These are phyloP conservation scores for Panaeolus cyanescens DNA, from an alignment of 768 basidiomycete species.

Conservation along the genomic window DNA sequence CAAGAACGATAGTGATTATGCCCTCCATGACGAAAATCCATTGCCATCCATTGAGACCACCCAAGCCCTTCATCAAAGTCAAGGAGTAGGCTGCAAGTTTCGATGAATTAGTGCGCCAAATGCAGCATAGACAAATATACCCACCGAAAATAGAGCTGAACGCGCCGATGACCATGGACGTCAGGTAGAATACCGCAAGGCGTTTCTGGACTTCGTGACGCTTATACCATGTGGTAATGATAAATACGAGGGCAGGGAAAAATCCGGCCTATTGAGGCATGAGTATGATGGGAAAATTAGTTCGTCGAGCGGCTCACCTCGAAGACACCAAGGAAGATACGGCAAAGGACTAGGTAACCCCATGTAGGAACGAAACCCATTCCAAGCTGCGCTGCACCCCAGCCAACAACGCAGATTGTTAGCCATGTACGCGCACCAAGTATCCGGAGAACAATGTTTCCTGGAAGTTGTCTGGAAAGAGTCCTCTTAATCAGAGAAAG, in stretches of 20 bases:
- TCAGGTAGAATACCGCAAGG: conserved; percentile 21
- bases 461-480: conserved; percentile 29
- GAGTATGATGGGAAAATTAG: not conserved
- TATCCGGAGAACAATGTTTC: conserved; percentile 28
- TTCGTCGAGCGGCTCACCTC: conserved; percentile 15
- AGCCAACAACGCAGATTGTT: conserved; percentile 29
- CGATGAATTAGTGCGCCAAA: conserved; percentile 15
- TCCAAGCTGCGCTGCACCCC: conserved; percentile 23
- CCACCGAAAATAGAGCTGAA: conserved; percentile 20
- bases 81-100: conserved; percentile 29
- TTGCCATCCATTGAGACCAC: conserved; percentile 35
- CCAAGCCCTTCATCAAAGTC: conserved; percentile 26
- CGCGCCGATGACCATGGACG: conserved; percentile 14
- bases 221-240: conserved; percentile 45
- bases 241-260: conserved; percentile 42
- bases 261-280: conserved; percentile 33
- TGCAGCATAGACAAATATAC: conserved; percentile 23
- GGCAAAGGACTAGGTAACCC: conserved; percentile 23
- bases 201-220: conserved; percentile 46
- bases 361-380: conserved; percentile 34
- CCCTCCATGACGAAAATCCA: conserved; percentile 41
- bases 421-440: conserved; percentile 32
- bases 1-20: conserved; percentile 30
- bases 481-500: not conserved
- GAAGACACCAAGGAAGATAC: conserved; percentile 26